A percentile compares a stretch with the other conserved stretches of the same genome.
These are phyloP conservation scores for Russula earlei DNA, from an alignment of 768 basidiomycete species.

Conservation along the genomic window DNA sequence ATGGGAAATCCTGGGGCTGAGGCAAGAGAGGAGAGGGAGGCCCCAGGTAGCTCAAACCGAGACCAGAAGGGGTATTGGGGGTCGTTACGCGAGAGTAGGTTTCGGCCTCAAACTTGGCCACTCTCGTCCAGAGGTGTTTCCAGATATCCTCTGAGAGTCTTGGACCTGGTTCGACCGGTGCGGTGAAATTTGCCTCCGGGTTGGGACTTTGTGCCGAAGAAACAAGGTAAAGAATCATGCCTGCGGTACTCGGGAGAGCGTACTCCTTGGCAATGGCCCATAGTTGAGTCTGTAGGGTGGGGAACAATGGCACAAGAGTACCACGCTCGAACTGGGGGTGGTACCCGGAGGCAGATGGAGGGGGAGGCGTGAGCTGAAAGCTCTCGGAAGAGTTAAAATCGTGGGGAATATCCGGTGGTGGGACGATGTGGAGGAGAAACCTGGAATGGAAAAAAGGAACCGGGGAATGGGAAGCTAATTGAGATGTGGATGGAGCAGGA, in stretches of 20 bases:
- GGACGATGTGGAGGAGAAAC: constrained; percentile 77
- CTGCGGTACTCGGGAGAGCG: constrained; percentile 77
- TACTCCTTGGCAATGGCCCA: constrained; percentile 89
- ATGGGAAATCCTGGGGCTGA: constrained; percentile 19
- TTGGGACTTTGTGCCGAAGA: constrained; percentile 26
- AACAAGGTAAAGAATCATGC: constrained; percentile 77
- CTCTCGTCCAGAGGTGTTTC: constrained; percentile 76
- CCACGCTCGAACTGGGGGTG: constrained; percentile 76
- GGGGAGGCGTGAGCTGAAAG: constrained; percentile 42
- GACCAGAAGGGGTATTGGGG: constrained; percentile 37
- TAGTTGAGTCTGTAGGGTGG: constrained; percentile 76
- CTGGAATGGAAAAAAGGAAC: constrained; percentile 42
- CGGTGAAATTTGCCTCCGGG: constrained; percentile 17
- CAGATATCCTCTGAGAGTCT: constrained; percentile 81
- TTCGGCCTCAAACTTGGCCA: constrained; percentile 50
- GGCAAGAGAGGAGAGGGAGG: constrained; percentile 9
- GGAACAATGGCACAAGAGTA: constrained; percentile 75
- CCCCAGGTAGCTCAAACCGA: constrained; percentile 25
- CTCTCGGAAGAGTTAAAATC: constrained; percentile 37
- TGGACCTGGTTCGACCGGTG: constrained; percentile 54
- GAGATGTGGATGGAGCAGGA: constrained; percentile 32
- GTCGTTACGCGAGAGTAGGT: constrained; percentile 29
- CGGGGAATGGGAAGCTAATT: constrained; percentile 28
- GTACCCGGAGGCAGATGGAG: constrained; percentile 58
- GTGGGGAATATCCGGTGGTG: constrained; percentile 63